phyloP scores from a whole-genome alignment of 2,329 filamentous ascomycete species.

The Elsinoe australis region DNA sequence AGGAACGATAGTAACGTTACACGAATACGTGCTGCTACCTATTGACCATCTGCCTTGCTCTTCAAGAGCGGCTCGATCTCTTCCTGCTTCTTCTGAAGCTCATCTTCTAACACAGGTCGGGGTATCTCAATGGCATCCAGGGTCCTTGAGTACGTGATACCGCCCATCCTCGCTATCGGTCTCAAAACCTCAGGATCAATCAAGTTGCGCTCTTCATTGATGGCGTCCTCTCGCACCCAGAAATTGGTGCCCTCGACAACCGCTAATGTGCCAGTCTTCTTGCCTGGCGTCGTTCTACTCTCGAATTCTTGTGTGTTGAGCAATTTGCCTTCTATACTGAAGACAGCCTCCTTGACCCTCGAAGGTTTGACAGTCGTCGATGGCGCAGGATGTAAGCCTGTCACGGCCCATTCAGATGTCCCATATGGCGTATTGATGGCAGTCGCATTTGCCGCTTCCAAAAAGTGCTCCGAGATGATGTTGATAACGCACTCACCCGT shows the following conservation, averaged over 20 bases:
- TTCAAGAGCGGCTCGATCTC: conserved; percentile 47
- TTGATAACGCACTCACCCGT: conserved; percentile 70
- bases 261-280: conserved; percentile 65
- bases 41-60: conserved; percentile 38
- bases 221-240: conserved; percentile 81
- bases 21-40: no score
- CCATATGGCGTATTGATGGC: conserved; percentile 71
- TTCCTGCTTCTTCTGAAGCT: conserved; percentile 45
- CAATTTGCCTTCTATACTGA: conserved; percentile 73
- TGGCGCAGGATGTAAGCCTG: conserved; percentile 63
- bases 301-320: conserved; percentile 70
- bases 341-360: conserved; percentile 72
- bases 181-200: conserved; percentile 69
- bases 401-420: conserved; percentile 69
- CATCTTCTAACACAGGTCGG: conserved; percentile 45
- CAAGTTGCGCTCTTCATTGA: conserved; percentile 67
- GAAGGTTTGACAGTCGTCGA: conserved; percentile 60
- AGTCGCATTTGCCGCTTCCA: conserved; percentile 82
- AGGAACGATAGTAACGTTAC: no score
- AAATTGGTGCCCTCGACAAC: conserved; percentile 79
- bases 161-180: conserved; percentile 71
- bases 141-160: conserved; percentile 71
- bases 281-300: conserved; percentile 59
- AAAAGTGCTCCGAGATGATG: conserved; percentile 73
- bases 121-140: conserved; percentile 65